Percentiles rank a stretch among this genome's conserved stretches.
phyloP scores from a whole-genome alignment of 192 early-diverging fungal species.

The Chytriomyces sp. region DNA sequence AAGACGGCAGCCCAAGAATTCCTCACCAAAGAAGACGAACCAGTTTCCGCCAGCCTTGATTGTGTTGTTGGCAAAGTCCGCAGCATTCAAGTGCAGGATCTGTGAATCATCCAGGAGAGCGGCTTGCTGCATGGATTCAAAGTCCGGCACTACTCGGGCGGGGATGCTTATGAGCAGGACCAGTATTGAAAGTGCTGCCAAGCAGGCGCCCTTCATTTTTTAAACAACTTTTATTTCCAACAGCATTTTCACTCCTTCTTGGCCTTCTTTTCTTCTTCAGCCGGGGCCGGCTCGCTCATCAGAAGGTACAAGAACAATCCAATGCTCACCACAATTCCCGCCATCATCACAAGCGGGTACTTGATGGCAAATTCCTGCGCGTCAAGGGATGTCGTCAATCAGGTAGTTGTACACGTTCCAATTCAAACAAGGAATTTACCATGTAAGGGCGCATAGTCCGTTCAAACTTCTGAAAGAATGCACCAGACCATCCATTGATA shows the following conservation, averaged over 20 bases:
- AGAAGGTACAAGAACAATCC: background rate
- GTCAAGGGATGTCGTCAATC: no score
- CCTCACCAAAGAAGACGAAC: constrained; percentile 21
- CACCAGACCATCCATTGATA: constrained; percentile 27
- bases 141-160: background rate
- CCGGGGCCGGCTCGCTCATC: background rate
- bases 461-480: constrained; percentile 13
- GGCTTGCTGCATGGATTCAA: background rate
- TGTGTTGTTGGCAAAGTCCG: constrained; percentile 7
- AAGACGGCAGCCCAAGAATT: background rate
- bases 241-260: background rate
- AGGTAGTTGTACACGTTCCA: background rate
- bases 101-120: background rate
- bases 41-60: constrained; percentile 9
- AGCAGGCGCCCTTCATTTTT: no score
- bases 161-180: no score
- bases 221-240: no score
- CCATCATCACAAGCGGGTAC: background rate
- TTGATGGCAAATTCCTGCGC: constrained; percentile 9
- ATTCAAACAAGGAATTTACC: background rate
- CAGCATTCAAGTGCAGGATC: background rate
- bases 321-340: background rate
- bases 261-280: background rate
- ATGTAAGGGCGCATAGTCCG: constrained; percentile 2
- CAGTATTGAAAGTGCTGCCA: no score